Conservation (phyloP, 768 basidiomycete genomes). For the Ephemerocybe angulata region DNA sequence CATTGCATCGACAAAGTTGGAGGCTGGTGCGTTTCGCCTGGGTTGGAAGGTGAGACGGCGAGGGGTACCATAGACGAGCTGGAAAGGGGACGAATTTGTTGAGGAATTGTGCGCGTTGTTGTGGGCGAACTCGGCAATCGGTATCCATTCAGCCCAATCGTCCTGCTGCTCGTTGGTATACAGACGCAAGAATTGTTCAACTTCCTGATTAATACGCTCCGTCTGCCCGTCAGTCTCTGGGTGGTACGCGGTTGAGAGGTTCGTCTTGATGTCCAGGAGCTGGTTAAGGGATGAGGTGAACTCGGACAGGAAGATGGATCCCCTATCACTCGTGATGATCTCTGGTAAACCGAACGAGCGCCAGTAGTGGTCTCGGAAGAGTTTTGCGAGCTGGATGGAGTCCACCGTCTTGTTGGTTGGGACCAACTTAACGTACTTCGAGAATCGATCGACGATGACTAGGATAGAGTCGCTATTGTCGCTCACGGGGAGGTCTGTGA, state of each 20-base stretch:
- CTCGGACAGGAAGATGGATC: constrained; percentile 28
- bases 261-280: constrained; percentile 14
- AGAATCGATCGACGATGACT: constrained; percentile 37
- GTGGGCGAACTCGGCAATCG: constrained; percentile 38
- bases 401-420: constrained; percentile 26
- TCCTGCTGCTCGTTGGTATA: constrained; percentile 38
- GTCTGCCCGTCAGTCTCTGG: constrained; percentile 18
- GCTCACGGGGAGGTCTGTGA: constrained; percentile 36
- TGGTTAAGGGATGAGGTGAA: constrained; percentile 22
- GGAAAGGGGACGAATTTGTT: too few species aligned
- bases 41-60: too few species aligned
- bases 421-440: constrained; percentile 41
- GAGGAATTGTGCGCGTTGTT: constrained; percentile 35
- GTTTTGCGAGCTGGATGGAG: constrained; percentile 27
- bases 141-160: constrained; percentile 39
- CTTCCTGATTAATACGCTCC: constrained; percentile 29
- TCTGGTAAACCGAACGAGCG: constrained; percentile 32
- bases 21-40: too few species aligned
- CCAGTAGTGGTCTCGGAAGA: constrained; percentile 33
- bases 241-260: constrained; percentile 16
- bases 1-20: too few species aligned
- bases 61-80: too few species aligned
- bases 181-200: constrained; percentile 34
- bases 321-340: constrained; percentile 31
- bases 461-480: constrained; percentile 33